Base-by-base conservation (phyloP, 1,139 yeast species). In the Hansenula sp. region DNA sequence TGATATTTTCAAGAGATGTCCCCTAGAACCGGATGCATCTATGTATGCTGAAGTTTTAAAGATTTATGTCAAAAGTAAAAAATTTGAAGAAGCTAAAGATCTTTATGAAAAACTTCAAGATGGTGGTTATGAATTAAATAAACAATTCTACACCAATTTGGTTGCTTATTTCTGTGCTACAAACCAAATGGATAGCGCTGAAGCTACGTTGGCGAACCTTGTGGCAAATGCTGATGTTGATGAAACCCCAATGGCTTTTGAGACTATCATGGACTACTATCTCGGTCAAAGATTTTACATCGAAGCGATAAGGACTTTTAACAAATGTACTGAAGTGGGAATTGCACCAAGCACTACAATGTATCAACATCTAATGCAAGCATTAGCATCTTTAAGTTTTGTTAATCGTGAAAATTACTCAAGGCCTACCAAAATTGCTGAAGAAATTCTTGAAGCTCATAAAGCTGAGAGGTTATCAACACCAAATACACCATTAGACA, bases 361-460 rank as follows among this genome's bases (percentile, higher is more conserved):
- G 0, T 72, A 77, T 46, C 63, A 62, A 31, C 66, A 61, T 48
- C 53, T 77, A 44, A 63, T 77, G 53, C 62, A 66, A 41, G 67
- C 81, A 0, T 62, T 76, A 18, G 62, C 75, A 8, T 63, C 63
- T 46, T 54, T 67, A 39, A 77, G 75, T 48, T 49, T 65, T 17
- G 46, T 53, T 34, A 50, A 56, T 28, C 51, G 54, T 27, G 58
- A 52, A 5, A 59, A 60, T 40, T 47, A 62, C 10, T 48, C 53
- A 6, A 47, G 50, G 11, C 60, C 69, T 4, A 59, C 61, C 4
- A 48, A 49, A 2, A 54, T 66, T 39, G 55, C 62, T 16, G 58
- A 63, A 40, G 57, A 54, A 8, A 45, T 66, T 13, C 50, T 66
- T 54, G 50, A 48, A n/a, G 57, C 55, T 15, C 54, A 57, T 8